These are phyloP conservation scores for Litsea cubeba DNA, from an alignment of 164 flowering plant genomes.

Conservation along the genomic window DNA sequence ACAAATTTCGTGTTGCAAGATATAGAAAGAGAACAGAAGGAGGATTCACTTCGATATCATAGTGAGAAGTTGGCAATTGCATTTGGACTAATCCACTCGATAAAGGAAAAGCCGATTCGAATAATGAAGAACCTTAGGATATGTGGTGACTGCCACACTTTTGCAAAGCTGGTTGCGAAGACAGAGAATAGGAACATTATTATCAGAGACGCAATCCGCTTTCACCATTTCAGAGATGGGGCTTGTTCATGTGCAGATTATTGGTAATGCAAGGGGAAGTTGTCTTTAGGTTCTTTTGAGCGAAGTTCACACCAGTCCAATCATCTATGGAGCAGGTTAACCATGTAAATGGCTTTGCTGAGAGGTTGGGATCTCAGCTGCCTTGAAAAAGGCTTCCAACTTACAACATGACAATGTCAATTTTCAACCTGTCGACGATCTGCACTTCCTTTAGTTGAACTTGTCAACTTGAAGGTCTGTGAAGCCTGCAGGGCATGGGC, in stretches of 20 bases:
- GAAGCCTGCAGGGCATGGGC: too few relatives aligned
- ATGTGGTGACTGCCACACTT: slow-evolving; percentile 79
- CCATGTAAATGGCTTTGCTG: too few relatives aligned
- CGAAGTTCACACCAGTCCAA: too few relatives aligned
- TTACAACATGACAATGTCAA: too few relatives aligned
- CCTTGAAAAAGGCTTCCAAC: too few relatives aligned
- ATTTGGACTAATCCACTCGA: slow-evolving; percentile 55
- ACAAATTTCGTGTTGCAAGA: slow-evolving; percentile 75
- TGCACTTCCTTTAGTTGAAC: too few relatives aligned
- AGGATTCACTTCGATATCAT: slow-evolving; percentile 59
- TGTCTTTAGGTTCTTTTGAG: neutral
- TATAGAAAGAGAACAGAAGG: slow-evolving; percentile 75
- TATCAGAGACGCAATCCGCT: slow-evolving; percentile 67
- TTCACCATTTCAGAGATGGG: slow-evolving; percentile 76
- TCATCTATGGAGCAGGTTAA: too few relatives aligned
- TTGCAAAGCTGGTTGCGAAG: slow-evolving; percentile 62
- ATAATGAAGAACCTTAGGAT: slow-evolving; percentile 80
- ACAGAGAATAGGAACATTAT: slow-evolving; percentile 44
- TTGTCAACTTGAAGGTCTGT: too few relatives aligned
- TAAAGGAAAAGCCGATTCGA: slow-evolving; percentile 46
- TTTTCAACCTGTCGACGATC: too few relatives aligned
- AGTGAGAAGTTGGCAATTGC: slow-evolving; percentile 80
- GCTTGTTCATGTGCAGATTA: slow-evolving; percentile 77
- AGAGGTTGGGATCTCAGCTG: too few relatives aligned
- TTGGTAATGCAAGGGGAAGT: slow-evolving; percentile 39